Base-by-base conservation (phyloP, 2,329 filamentous ascomycete genomes). In the Alternaria ventricosa region DNA sequence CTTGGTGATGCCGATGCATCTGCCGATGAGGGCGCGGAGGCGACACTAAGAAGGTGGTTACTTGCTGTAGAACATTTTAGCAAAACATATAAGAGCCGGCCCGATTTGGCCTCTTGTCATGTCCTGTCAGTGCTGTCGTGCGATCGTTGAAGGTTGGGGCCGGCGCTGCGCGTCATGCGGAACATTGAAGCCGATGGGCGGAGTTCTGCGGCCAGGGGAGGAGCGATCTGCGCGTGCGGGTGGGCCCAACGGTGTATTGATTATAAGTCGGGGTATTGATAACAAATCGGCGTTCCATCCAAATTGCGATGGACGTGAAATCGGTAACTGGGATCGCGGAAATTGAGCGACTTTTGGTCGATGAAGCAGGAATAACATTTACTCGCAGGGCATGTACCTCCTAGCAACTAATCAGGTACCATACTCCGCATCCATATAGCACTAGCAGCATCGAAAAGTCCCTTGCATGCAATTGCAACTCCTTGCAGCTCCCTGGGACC, bases 91-190 rank as follows among this genome's bases (percentile, higher is more conserved):
- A 36, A 23, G 13, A 53, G 18, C 23, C 30, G 30, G 25, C n/a
- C 47, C 56, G 20, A 53, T 44, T 43, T 51, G 25, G 27, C 46
- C 33, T 43, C 33, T 46, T 47, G 30, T 23, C 22, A 44, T 23
- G 20, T 49, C 44, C 36, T 36, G 20, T 22, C 10, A 45, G 30
- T 54, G 41, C 28, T 18, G 28, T 51, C 27, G 49, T 51, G 28
- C 28, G 33, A 51, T 10, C 23, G 28, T 6, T 18, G 23, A 25
- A 23, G n/a, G 22, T 30, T 50, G 46, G 36, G 10, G 44, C 20
- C 36, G 27, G n/a, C 20, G 25, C 49, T 60, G 51, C 63, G 51
- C 58, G 36, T 41, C 60, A 63, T 63, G 51, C 45, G 60, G 60
- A 22, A 6, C 46, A 27, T 25, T 51, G 33, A 22, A 33, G 45